These are phyloP conservation scores for Colletotrichum echinochloae DNA, from an alignment of 2,329 filamentous ascomycete species.

Conservation along the genomic window DNA sequence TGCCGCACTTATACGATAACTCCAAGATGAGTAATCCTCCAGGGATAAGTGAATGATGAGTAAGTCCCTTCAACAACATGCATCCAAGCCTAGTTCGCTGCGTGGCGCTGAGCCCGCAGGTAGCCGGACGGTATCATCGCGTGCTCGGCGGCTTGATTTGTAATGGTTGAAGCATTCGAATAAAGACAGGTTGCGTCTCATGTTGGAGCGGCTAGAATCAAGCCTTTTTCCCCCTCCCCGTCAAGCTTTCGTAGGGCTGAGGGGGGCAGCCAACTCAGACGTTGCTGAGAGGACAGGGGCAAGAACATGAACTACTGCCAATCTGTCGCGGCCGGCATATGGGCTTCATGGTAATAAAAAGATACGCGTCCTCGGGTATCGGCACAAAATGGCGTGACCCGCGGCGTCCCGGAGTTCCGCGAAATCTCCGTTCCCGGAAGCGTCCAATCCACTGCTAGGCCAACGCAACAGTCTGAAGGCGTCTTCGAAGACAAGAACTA, in stretches of 20 bases:
- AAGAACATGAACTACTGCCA: neutral
- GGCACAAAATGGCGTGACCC: neutral
- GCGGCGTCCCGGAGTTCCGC: neutral
- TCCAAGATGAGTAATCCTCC: neutral
- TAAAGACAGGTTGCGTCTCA: neutral
- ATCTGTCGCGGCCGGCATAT: neutral
- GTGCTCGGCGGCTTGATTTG: neutral
- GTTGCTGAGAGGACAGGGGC: neutral
- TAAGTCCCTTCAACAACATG: conserved; percentile 4
- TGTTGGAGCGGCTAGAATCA: neutral
- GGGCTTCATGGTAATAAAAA: too few relatives aligned
- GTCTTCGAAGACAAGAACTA: too few relatives aligned
- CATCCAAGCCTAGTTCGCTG: neutral
- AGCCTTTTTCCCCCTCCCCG: neutral
- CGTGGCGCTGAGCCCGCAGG: conserved; percentile 15
- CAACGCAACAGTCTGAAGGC: neutral
- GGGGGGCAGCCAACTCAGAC: neutral
- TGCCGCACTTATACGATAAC: neutral
- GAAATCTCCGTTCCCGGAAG: neutral
- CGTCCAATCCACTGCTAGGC: neutral
- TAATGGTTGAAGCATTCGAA: neutral
- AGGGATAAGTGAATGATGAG: conserved; percentile 8
- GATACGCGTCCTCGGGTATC: neutral
- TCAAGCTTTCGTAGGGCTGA: conserved; percentile 21
- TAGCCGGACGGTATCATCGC: too few relatives aligned